Percentiles rank a stretch among this genome's conserved stretches.
phyloP scores from a whole-genome alignment of 169 alveolate genomes.

The Plasmodium adleri region DNA sequence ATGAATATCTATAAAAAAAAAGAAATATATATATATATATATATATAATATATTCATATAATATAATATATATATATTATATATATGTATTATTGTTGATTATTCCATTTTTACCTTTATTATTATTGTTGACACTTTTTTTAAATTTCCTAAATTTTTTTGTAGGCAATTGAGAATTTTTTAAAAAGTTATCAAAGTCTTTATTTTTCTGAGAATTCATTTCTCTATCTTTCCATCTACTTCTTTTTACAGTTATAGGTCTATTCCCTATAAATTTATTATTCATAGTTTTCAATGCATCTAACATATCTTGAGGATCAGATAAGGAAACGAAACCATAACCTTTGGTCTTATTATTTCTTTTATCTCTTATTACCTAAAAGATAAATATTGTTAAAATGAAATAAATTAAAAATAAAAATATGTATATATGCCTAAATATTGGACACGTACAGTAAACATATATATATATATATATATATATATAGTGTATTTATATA shows the following conservation, averaged over 20 bases:
- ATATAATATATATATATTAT: too few relatives aligned
- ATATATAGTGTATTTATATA: neutral
- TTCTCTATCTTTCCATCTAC: constrained; percentile 95
- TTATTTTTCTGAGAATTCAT: constrained; percentile 86
- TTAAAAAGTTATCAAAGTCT: constrained; percentile 77
- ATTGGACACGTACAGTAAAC: neutral
- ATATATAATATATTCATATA: neutral
- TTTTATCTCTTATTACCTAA: constrained; percentile 95
- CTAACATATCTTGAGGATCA: constrained; percentile 93
- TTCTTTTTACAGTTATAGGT: constrained; percentile 93
- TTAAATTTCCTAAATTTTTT: constrained; percentile 85
- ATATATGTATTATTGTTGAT: neutral
- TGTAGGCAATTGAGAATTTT: constrained; percentile 78
- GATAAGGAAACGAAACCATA: constrained; percentile 95
- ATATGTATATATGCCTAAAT: neutral
- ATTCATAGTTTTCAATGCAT: constrained; percentile 96
- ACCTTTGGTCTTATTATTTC: constrained; percentile 97
- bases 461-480: constrained; percentile 1
- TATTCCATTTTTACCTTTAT: constrained; percentile 78
- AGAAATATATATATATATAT: constrained; percentile 2
- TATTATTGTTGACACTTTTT: constrained; percentile 78
- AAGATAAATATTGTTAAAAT: constrained; percentile 1
- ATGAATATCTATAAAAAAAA: constrained; percentile 47
- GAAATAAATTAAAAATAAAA: neutral
- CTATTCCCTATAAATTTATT: constrained; percentile 96